These are phyloP conservation scores for Mycena venus DNA, from an alignment of 768 basidiomycete genomes.

Conservation along the genomic window DNA sequence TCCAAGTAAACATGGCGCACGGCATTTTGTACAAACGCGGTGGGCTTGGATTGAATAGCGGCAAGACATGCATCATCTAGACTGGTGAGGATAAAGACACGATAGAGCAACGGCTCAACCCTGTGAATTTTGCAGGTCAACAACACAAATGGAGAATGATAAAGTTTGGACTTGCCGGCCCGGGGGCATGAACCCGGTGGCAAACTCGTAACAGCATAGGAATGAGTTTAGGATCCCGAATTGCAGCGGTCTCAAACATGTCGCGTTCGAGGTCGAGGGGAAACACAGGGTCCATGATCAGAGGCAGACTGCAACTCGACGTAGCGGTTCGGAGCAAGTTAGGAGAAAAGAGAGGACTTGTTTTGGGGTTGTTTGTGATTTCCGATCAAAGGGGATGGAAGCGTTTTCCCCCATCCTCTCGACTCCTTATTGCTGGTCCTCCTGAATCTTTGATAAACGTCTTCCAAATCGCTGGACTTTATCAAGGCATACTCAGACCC, in stretches of 20 bases:
- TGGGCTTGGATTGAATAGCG: background rate
- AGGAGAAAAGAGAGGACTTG: too few relatives aligned
- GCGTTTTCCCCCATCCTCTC: too few relatives aligned
- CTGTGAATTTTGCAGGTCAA: background rate
- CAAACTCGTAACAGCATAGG: background rate
- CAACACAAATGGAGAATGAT: background rate
- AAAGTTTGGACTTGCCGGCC: background rate
- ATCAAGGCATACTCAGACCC: too few relatives aligned
- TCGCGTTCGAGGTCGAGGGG: background rate
- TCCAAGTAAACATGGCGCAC: background rate
- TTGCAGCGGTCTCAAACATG: background rate
- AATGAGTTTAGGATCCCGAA: background rate
- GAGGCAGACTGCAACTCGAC: too few relatives aligned
- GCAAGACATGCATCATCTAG: background rate
- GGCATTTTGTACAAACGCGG: background rate
- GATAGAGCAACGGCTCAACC: slow-evolving; percentile 13
- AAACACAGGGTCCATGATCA: too few relatives aligned
- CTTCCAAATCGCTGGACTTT: too few relatives aligned
- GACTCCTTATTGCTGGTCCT: too few relatives aligned
- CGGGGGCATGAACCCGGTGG: background rate
- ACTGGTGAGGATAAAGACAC: background rate
- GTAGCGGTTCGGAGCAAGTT: too few relatives aligned
- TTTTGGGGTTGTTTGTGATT: too few relatives aligned
- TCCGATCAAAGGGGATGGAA: too few relatives aligned
- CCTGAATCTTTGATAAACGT: too few relatives aligned